Base-by-base conservation (phyloP, 768 basidiomycete genomes). In the Leucosporidium yakuticum region DNA sequence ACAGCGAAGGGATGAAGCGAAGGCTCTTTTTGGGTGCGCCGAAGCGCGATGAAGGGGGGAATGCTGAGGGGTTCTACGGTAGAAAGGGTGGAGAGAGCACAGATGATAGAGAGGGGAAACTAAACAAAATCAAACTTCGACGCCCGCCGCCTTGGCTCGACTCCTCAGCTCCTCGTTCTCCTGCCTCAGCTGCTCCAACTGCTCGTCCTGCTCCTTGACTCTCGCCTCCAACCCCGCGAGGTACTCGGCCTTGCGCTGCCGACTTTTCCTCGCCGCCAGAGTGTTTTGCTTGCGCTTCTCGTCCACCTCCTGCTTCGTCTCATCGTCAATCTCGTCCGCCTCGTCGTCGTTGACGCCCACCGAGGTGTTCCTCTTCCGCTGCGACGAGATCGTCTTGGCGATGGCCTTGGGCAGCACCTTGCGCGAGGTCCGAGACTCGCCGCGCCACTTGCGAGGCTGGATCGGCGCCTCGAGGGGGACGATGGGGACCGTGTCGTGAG, bases 241-340 rank as follows among this genome's bases (percentile, higher is more conserved):
- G 49, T 91, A 84, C 76, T 85, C 83, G 54, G 86, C 78, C 81
- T 90, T 91, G 66, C 88, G 83, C 80, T 84, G 84, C 25, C 91
- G 83, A 75, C 86, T 87, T 36, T 87, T 84, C 4, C 91, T 84
- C 14, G 92, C 91, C 0, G 91, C 91, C 5, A 91, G 78, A 3
- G 91, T 91, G 73, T 94, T 94, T 79, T 87, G 86, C 15, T 86
- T 83, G 39, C 91, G 85, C 81, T 91, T 91, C 53, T 83, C 83
- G 73, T 86, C 87, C 71, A 88, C 88, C 73, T 86, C 86, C 76
- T 88, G 59, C 31, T 66, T 50, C 67, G 70, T 73, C 20, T 62
- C 62, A 58, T 73, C 65, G 62, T 65, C 62, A 29, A 73, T 48
- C 17, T 70, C 31, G 47, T 68, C 67, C 27, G 62, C 70, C 36